A percentile compares a stretch with the other conserved stretches of the same genome.
These are phyloP conservation scores for Russula compacta DNA, from an alignment of 768 basidiomycete species.

Conservation along the genomic window DNA sequence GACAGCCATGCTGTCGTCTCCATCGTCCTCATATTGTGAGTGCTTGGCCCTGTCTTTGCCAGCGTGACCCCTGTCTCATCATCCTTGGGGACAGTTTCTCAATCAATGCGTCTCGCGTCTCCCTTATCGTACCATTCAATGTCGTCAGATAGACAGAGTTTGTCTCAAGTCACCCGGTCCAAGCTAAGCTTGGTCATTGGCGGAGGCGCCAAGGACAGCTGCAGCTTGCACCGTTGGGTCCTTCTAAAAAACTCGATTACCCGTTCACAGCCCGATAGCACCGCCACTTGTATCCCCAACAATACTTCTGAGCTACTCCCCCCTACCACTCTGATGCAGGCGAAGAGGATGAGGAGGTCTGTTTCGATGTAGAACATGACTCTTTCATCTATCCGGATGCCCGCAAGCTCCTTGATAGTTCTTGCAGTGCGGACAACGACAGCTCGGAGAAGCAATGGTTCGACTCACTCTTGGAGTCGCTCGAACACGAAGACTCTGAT, in stretches of 20 bases:
- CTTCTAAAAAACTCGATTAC: constrained; percentile 78
- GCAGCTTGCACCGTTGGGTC: constrained; percentile 81
- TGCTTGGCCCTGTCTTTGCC: background rate
- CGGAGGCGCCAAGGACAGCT: constrained; percentile 46
- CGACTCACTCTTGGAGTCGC: constrained; percentile 66
- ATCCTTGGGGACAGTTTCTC: background rate
- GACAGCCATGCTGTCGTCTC: constrained; percentile 1
- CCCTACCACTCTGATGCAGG: constrained; percentile 33
- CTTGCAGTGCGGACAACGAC: constrained; percentile 28
- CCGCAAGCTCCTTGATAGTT: constrained; percentile 40
- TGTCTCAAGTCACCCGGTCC: constrained; percentile 46
- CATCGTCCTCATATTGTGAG: constrained; percentile 15
- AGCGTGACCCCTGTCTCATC: background rate
- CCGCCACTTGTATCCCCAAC: constrained; percentile 25
- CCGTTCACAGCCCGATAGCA: constrained; percentile 38
- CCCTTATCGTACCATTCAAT: constrained; percentile 29
- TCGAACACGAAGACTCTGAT: constrained; percentile 63
- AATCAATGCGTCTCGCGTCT: constrained; percentile 8
- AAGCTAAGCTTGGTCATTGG: constrained; percentile 57
- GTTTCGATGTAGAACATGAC: constrained; percentile 40
- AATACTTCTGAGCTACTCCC: constrained; percentile 26
- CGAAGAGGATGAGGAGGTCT: constrained; percentile 43
- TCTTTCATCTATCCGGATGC: constrained; percentile 79
- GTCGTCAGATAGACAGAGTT: constrained; percentile 36
- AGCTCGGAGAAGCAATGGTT: constrained; percentile 74